These are phyloP conservation scores for Tephrocybe sp. DNA, from an alignment of 768 basidiomycete species.

Conservation along the genomic window DNA sequence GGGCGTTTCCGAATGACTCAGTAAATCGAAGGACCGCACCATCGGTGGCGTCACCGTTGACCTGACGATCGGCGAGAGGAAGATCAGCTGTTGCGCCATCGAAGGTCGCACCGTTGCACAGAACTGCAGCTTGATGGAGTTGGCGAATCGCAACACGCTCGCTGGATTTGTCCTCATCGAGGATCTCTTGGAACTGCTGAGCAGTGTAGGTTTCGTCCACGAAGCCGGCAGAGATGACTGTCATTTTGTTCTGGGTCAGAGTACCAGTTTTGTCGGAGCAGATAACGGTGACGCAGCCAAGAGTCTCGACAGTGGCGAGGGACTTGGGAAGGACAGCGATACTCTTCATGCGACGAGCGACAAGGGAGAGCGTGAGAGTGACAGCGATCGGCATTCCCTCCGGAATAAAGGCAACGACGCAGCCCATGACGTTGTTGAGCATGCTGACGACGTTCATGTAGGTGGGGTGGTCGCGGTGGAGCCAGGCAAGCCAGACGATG, in stretches of 20 bases:
- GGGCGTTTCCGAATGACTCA: slow-evolving; percentile 24
- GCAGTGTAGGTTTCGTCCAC: slow-evolving; percentile 31
- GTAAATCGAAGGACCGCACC: slow-evolving; percentile 53
- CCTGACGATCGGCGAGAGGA: slow-evolving; percentile 30
- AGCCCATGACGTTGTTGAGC: slow-evolving; percentile 55
- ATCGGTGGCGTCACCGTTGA: slow-evolving; percentile 53
- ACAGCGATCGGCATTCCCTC: slow-evolving; percentile 56
- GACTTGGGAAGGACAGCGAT: slow-evolving; percentile 34
- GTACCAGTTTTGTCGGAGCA: slow-evolving; percentile 63
- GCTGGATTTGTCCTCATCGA: background rate
- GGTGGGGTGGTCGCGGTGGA: slow-evolving; percentile 33
- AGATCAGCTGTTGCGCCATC: slow-evolving; percentile 27
- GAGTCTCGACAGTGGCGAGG: slow-evolving; percentile 64
- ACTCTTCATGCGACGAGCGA: slow-evolving; percentile 18
- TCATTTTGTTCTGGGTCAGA: slow-evolving; percentile 60
- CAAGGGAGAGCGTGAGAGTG: slow-evolving; percentile 43
- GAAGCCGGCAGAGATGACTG: slow-evolving; percentile 47
- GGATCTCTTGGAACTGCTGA: slow-evolving; percentile 18
- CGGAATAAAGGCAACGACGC: slow-evolving; percentile 41
- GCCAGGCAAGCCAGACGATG: slow-evolving; percentile 43
- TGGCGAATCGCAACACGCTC: slow-evolving; percentile 15
- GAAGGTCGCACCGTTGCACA: slow-evolving; percentile 61
- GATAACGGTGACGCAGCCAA: slow-evolving; percentile 59
- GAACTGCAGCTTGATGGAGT: slow-evolving; percentile 36
- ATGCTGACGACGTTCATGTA: slow-evolving; percentile 52